Evolutionary conservation across 192 early-diverging fungal genomes (phyloP), one percentile per base, ranked within the genome.

Genomic region (Mortierella alpina): DNA sequence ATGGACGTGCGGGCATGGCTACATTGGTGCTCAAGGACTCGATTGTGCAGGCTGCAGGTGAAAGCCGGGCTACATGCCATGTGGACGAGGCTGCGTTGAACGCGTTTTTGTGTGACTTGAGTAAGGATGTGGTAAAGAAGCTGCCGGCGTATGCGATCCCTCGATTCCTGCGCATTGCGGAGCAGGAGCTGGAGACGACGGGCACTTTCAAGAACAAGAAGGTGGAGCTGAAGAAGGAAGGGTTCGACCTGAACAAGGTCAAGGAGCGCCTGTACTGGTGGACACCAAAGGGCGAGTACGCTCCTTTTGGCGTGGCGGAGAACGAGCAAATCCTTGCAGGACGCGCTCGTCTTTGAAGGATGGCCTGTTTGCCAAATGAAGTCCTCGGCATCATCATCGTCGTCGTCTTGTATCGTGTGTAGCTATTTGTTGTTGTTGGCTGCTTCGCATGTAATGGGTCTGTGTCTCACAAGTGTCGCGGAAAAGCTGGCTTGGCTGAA

Each of bases 1-100:
- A 92, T 73, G 90, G 91, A 5, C 83, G 88, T 52, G 91, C 92
- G 23, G 90, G 89, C 45, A 93, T 93, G 92, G 92, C 89, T 11
- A 87, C 92, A 20, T 41, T 93, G 55, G 82, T 87, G 3, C 59
- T 89, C 15, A 68, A 82, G 41, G 68, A 90, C 15, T 72, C 70
- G 7, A 84, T 90, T 12, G 68, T 86, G 11, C 53, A 65, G 20
- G 40, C 54, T 22, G 40, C 66, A 6, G 18, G 39, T 9, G 48
- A 56, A 2, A 42, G 18, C 14, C 45, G 41, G 7, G n/a, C 60
- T 8, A 10, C 1, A 20, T 52, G 31, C 13, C 5, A 63, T 1
- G 71, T 82, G 18, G 42, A 70, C 53, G 68, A 82, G 54, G 61
- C n/a, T 7, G 81, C 74, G 41, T 50, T 77, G n/a, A 31, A 31